Conservation (phyloP, 306 rosid species). For the Lathyrus aphaca region DNA sequence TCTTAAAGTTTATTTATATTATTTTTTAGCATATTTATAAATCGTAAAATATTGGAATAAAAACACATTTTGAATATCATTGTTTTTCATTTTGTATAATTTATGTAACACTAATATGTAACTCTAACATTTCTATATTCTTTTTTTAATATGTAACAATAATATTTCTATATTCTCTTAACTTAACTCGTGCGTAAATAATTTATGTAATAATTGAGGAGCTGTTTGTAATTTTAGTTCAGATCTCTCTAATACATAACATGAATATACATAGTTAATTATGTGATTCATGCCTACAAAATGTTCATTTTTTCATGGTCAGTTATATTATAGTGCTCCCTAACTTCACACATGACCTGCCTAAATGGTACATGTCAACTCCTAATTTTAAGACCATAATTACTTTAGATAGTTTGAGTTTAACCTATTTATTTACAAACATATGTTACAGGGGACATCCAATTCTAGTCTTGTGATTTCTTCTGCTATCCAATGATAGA, state of each 20-base stretch:
- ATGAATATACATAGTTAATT: constrained; percentile 16
- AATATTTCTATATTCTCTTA: background rate
- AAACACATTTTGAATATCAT: too few species aligned
- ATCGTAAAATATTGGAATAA: too few species aligned
- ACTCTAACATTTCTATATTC: too few species aligned
- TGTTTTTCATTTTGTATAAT: too few species aligned
- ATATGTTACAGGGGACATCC: constrained; percentile 64
- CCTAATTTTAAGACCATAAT: constrained; percentile 23
- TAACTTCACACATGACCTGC: background rate
- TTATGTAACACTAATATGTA: too few species aligned
- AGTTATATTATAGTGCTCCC: background rate
- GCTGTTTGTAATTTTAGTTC: constrained; percentile 14
- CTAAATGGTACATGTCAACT: constrained; percentile 14
- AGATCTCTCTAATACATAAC: constrained; percentile 14
- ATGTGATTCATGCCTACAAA: constrained; percentile 15
- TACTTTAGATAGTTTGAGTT: constrained; percentile 27
- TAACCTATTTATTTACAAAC: constrained; percentile 25
- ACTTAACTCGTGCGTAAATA: constrained; percentile 19
- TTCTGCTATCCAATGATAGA: too few species aligned
- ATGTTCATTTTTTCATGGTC: constrained; percentile 4
- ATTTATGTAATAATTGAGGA: constrained; percentile 14
- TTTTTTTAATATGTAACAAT: background rate
- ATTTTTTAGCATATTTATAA: too few species aligned
- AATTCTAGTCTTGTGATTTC: constrained; percentile 52
- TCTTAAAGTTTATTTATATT: too few species aligned